Evolutionary conservation across 768 basidiomycete genomes (phyloP).

Genomic region (Lanmaoa pseudosensibilis): DNA sequence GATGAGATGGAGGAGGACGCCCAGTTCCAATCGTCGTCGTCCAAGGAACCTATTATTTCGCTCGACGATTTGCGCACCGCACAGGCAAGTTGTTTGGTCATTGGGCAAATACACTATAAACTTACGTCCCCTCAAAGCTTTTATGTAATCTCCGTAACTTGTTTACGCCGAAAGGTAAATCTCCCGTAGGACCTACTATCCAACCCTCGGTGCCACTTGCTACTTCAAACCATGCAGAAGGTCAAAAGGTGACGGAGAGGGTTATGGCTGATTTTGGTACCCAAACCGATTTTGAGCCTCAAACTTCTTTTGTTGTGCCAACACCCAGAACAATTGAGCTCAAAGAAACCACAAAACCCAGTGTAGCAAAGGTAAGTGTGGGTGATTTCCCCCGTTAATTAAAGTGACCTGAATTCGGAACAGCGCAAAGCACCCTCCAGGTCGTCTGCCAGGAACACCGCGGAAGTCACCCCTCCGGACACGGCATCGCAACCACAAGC

Average conservation of each 20-base stretch:
- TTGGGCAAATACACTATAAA: conserved; percentile 3
- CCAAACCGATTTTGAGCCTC: conserved; percentile 30
- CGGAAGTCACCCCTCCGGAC: conserved; percentile 15
- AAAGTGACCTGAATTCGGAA: conserved; percentile 6
- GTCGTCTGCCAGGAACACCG: conserved; percentile 14
- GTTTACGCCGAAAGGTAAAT: conserved; percentile 15
- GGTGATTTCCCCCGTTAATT: background rate
- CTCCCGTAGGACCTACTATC: background rate
- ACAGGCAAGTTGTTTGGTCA: conserved; percentile 42
- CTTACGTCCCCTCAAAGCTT: conserved; percentile 32
- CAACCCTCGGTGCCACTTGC: background rate
- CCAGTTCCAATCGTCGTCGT: conserved; percentile 25
- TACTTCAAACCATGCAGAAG: background rate
- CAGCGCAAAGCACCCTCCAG: conserved; percentile 34
- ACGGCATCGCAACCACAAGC: conserved; percentile 13
- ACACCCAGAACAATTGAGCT: conserved; percentile 17
- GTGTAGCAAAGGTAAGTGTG: conserved; percentile 21
- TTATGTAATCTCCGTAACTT: conserved; percentile 39
- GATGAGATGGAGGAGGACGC: conserved; percentile 52
- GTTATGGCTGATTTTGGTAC: conserved; percentile 23
- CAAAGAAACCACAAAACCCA: conserved; percentile 22
- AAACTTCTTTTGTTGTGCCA: conserved; percentile 1
- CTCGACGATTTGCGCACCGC: conserved; percentile 58
- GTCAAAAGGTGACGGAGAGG: conserved; percentile 10
- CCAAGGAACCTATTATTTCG: conserved; percentile 30